phyloP scores from a whole-genome alignment of 1,284 basidiomycete species.

The Leccinum fuscescens region DNA sequence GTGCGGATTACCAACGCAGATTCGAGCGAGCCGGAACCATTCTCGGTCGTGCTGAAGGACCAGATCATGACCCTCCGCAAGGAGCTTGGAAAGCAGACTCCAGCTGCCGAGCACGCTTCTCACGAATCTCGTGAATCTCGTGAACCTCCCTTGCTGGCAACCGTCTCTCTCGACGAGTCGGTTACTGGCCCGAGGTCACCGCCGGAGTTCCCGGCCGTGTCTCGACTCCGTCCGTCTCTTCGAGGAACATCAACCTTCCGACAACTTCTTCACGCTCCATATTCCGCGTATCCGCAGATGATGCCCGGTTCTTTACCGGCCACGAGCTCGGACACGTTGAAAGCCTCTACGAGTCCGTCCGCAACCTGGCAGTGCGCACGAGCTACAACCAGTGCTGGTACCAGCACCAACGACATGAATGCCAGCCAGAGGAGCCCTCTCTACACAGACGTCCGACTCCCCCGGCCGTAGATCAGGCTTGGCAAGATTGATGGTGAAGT shows the following conservation, averaged over 20 bases:
- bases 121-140: background rate
- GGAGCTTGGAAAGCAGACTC: constrained; percentile 47
- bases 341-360: background rate
- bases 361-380: background rate
- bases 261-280: constrained; percentile 23
- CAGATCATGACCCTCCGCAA: constrained; percentile 61
- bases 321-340: background rate
- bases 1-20: constrained; percentile 53
- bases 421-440: constrained; percentile 8
- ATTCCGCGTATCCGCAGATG: constrained; percentile 27
- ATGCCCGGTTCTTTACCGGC: constrained; percentile 31
- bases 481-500: constrained; percentile 7
- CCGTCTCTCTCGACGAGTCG: background rate
- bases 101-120: background rate
- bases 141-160: background rate
- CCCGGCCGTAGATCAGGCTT: constrained; percentile 1
- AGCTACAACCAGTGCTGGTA: background rate
- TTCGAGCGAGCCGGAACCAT: constrained; percentile 47
- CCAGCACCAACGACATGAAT: background rate
- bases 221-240: background rate
- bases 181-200: background rate
- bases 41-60: constrained; percentile 47
- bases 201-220: background rate
- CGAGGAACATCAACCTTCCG: background rate
- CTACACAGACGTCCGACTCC: background rate